Conservation (phyloP, 1,139 yeast genomes). For the Taphrina deformans region DNA sequence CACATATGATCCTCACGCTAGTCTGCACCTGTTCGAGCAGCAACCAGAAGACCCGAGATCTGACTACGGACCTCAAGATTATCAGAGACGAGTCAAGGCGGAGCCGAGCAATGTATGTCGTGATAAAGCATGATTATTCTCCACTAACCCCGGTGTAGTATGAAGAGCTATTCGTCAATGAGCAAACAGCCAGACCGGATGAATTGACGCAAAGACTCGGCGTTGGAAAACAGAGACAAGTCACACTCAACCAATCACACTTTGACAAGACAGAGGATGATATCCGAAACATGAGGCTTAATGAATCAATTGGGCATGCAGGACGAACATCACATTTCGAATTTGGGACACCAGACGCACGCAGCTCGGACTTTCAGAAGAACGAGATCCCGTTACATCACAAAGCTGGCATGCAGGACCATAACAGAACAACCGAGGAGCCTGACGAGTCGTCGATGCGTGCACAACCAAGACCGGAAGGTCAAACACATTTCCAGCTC, state of each 20-base stretch:
- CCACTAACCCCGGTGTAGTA: neutral
- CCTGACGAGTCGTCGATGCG: neutral
- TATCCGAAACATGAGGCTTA: neutral
- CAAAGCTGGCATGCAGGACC: conserved; percentile 18
- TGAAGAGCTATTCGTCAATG: conserved; percentile 15
- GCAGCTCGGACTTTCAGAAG: conserved; percentile 4
- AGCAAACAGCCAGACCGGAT: conserved; percentile 12
- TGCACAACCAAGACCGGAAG: neutral
- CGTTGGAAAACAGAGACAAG: conserved; percentile 9
- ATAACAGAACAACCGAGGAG: conserved; percentile 10
- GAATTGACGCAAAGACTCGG: conserved; percentile 14
- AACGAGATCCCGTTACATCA: conserved; percentile 16
- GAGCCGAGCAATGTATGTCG: conserved; percentile 10
- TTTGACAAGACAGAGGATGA: neutral
- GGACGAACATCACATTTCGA: conserved; percentile 21
- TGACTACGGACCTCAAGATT: conserved; percentile 16
- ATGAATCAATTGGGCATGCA: conserved; percentile 22
- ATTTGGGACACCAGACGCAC: conserved; percentile 15
- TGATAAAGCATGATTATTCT: neutral
- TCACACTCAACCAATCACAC: conserved; percentile 2
- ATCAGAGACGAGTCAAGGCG: conserved; percentile 7
- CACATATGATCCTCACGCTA: conserved; percentile 7
- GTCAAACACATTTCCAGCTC: conserved; percentile 2
- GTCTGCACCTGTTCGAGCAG: conserved; percentile 5
- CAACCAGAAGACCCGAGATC: conserved; percentile 3